A percentile compares a stretch with the other conserved stretches of the same genome.
Conservation (phyloP, 495 filamentous ascomycete genomes). For the Mytilinidion resinicola region DNA sequence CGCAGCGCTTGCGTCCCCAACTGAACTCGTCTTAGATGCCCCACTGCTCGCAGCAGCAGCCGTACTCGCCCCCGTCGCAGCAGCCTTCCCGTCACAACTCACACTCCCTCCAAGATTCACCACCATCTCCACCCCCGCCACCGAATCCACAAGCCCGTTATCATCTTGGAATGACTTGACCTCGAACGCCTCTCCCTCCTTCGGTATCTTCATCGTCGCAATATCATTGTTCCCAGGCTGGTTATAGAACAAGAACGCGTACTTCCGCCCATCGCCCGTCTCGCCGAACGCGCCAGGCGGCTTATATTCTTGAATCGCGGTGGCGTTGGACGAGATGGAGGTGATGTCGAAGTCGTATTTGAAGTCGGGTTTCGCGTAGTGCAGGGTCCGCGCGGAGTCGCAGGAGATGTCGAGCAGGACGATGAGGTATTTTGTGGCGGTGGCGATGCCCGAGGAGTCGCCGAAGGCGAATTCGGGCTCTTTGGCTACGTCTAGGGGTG, state of each 20-base stretch:
- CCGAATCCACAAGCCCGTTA: slow-evolving; percentile 19
- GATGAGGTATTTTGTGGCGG: slow-evolving; percentile 13
- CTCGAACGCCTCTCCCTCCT: slow-evolving; percentile 20
- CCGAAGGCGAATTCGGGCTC: slow-evolving; percentile 20
- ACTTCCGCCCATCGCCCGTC: slow-evolving; percentile 24
- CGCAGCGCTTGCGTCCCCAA: neutral
- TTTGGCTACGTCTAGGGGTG: slow-evolving; percentile 7
- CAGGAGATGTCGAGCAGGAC: slow-evolving; percentile 23
- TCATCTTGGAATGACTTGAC: slow-evolving; percentile 23
- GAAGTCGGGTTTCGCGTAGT: slow-evolving; percentile 21
- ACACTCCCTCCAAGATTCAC: slow-evolving; percentile 16
- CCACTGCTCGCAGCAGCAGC: neutral
- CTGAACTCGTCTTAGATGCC: neutral
- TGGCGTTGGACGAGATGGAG: slow-evolving; percentile 5
- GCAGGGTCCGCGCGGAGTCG: slow-evolving; percentile 12
- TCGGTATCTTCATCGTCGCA: slow-evolving; percentile 8
- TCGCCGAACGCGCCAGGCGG: slow-evolving; percentile 24
- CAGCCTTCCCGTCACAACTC: neutral
- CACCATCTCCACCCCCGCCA: slow-evolving; percentile 21
- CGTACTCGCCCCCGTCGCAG: neutral
- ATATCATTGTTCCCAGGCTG: slow-evolving; percentile 10
- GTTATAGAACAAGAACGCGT: slow-evolving; percentile 24
- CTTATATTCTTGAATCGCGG: slow-evolving; percentile 12
- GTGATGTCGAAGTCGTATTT: slow-evolving; percentile 4
- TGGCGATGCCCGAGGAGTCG: slow-evolving; percentile 19